A percentile compares a stretch with the other conserved stretches of the same genome.
These are phyloP conservation scores for Aureobasidium pullulans DNA, from an alignment of 2,329 filamentous ascomycete species.

Conservation along the genomic window DNA sequence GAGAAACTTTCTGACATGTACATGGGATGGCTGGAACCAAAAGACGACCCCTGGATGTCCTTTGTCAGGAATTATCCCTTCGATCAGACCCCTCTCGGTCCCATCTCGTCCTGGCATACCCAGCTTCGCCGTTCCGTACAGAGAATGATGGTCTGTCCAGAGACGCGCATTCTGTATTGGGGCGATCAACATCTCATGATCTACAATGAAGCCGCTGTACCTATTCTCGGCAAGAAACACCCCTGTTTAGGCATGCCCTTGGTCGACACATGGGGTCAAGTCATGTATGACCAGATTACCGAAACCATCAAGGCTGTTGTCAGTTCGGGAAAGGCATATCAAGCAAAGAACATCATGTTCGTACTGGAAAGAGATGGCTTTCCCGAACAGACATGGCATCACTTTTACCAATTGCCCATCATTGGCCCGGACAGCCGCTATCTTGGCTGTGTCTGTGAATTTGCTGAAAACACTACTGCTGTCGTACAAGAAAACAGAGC, in stretches of 20 bases:
- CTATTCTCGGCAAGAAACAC: slow-evolving; percentile 26
- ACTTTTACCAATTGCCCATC: slow-evolving; percentile 24
- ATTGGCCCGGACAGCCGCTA: slow-evolving; percentile 14
- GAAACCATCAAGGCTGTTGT: background rate
- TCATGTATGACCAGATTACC: background rate
- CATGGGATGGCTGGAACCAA: slow-evolving; percentile 3
- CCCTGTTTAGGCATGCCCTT: slow-evolving; percentile 16
- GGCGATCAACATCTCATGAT: slow-evolving; percentile 27
- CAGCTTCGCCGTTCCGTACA: slow-evolving; percentile 20
- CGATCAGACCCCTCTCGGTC: slow-evolving; percentile 22
- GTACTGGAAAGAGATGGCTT: slow-evolving; percentile 17
- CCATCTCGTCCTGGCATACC: slow-evolving; percentile 23
- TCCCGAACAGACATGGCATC: slow-evolving; percentile 25
- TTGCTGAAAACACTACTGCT: slow-evolving; percentile 1
- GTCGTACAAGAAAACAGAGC: slow-evolving; percentile 1
- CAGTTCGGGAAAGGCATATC: background rate
- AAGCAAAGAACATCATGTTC: background rate
- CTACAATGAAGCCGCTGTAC: slow-evolving; percentile 30
- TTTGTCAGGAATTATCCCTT: slow-evolving; percentile 24
- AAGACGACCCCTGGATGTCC: slow-evolving; percentile 4
- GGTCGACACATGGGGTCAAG: slow-evolving; percentile 5
- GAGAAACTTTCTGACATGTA: background rate
- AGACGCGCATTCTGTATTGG: slow-evolving; percentile 24
- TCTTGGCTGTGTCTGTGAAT: slow-evolving; percentile 15
- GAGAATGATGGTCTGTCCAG: slow-evolving; percentile 25